Evolutionary conservation across 169 alveolate species (phyloP), one percentile per base, ranked within the genome.

Genomic region (Cryptosporidium felis): DNA sequence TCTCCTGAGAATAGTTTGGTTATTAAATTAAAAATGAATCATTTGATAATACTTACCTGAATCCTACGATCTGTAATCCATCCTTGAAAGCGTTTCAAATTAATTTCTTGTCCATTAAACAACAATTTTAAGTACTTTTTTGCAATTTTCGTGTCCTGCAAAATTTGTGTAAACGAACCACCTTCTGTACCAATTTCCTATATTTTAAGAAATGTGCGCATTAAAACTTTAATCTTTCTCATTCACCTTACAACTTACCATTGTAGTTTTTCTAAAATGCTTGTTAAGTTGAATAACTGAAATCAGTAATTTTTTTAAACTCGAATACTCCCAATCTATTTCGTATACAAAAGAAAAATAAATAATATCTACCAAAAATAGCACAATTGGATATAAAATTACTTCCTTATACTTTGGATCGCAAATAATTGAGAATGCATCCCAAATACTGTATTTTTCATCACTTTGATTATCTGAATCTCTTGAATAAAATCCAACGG

Each of bases 1-100:
- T 74, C 41, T 74, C 85, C 85, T 74, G 28, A 5, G 16, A 14
- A 51, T 14, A 6, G 5, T 10, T 42, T 42, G 14, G 23, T 56
- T 56, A 16, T 56, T 16, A 23, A 8, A 38, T 5, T 32, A 61
- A 34, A 18, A 1, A 61, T 36, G 3, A 12, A 61, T 38, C 6
- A 12, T 36, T 38, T 2, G 1, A 16, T 18, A 16, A 23, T 8
- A 14, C 85, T 58, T 74, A 74, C 85, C 67, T 74, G 51, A 38
- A 74, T 74, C 40, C 85, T 74, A 5, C 85, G 46, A 74, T 74
- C 85, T 21, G 85, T 74, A 53, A 74, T 74, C 85, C 85, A 74
- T 23, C 28, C 85, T 53, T 74, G 85, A 26, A 49, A 38, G 36
- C 56, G 46, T 18, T 53, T 49, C 36, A 74, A 28, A 38, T 74